Percentiles rank a stretch among this genome's conserved stretches.
Conservation (phyloP, 768 basidiomycete genomes). For the Termitomyces sp. region DNA sequence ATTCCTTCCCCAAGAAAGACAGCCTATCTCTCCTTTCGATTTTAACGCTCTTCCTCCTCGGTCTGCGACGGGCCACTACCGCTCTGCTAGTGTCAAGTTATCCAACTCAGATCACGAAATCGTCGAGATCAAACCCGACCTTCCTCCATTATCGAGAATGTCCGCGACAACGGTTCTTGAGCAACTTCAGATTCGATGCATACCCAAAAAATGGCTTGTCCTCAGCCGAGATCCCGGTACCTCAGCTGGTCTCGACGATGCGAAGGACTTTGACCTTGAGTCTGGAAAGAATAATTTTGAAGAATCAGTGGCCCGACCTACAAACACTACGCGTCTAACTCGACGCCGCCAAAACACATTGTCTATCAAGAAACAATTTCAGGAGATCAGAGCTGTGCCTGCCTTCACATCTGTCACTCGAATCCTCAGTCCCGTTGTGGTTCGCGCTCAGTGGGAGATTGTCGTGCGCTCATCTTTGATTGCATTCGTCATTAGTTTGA, state of each 20-base stretch:
- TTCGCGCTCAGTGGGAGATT: constrained; percentile 84
- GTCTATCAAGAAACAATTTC: constrained; percentile 27
- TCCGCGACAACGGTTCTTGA: constrained; percentile 28
- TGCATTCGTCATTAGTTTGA: constrained; percentile 39
- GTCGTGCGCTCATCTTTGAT: constrained; percentile 54
- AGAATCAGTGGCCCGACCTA: not conserved
- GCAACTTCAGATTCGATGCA: constrained; percentile 38
- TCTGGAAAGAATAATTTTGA: constrained; percentile 7
- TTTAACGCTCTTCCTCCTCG: constrained; percentile 44
- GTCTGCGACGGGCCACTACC: not conserved
- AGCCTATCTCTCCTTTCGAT: constrained; percentile 38
- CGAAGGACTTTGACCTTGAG: not conserved
- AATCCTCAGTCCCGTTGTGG: constrained; percentile 62
- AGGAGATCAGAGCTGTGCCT: constrained; percentile 50
- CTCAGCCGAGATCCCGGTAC: not conserved
- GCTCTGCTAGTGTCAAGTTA: not conserved
- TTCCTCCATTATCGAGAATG: constrained; percentile 14
- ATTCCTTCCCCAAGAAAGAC: constrained; percentile 29
- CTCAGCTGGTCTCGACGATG: not conserved
- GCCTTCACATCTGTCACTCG: constrained; percentile 70
- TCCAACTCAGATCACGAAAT: constrained; percentile 6
- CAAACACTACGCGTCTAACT: not conserved
- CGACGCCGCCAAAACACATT: constrained; percentile 8
- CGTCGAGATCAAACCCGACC: constrained; percentile 16
- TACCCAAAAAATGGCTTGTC: constrained; percentile 30